phyloP scores from a whole-genome alignment of 352 stramenopile species.

The Hyaloperonospora arabidopsidis region DNA sequence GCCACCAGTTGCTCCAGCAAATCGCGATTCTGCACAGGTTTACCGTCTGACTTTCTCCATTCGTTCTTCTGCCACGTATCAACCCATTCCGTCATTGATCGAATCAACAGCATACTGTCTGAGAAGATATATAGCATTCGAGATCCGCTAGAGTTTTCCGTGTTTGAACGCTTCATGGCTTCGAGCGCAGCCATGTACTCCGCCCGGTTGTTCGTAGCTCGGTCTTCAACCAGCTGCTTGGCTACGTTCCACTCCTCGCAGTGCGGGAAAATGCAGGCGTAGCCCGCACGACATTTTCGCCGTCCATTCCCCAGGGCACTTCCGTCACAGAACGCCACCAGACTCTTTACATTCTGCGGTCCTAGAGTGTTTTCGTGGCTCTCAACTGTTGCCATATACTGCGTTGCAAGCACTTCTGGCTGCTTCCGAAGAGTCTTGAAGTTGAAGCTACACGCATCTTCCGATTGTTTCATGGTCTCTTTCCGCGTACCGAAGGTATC shows the following conservation, averaged over 20 bases:
- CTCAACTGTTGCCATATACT: conserved; percentile 16
- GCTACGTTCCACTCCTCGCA: conserved; percentile 51
- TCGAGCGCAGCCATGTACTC: conserved; percentile 54
- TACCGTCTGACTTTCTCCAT: conserved; percentile 54
- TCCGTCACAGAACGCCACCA: conserved; percentile 76
- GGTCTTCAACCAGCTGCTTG: conserved; percentile 36
- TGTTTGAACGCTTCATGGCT: conserved; percentile 58
- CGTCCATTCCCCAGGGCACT: conserved; percentile 60
- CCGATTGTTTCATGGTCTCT: too few relatives aligned
- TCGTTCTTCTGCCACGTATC: conserved; percentile 48
- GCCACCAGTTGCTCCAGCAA: conserved; percentile 47
- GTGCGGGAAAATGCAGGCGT: conserved; percentile 74
- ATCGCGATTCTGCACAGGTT: conserved; percentile 53
- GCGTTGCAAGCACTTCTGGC: background rate
- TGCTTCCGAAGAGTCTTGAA: too few relatives aligned
- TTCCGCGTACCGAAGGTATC: too few relatives aligned
- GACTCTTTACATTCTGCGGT: conserved; percentile 36
- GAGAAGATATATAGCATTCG: conserved; percentile 64
- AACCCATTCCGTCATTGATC: conserved; percentile 75
- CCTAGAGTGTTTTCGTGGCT: conserved; percentile 26
- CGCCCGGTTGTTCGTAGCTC: conserved; percentile 46
- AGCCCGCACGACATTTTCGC: conserved; percentile 45
- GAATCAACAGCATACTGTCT: conserved; percentile 72
- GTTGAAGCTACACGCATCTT: too few relatives aligned
- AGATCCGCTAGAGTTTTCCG: conserved; percentile 29